Evolutionary conservation across 495 filamentous ascomycete species (phyloP), one percentile per base, ranked within the genome.

Genomic region (Neurospora cerealis): DNA sequence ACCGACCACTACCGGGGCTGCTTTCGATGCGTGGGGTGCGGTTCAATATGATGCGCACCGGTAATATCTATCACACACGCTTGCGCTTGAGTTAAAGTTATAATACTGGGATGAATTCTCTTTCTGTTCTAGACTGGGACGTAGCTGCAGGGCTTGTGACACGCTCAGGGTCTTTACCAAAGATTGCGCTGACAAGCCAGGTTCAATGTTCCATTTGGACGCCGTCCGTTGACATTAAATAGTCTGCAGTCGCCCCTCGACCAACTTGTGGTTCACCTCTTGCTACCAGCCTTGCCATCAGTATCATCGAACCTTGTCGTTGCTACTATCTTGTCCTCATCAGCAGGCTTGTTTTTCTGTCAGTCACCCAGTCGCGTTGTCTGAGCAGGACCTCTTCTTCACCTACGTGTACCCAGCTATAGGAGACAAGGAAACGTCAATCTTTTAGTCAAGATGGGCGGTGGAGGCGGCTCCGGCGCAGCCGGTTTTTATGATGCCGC

Each of bases 401-500:
- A 60, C 48, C 48, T 7, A 32, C 21, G 5, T 3, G 2, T 32
- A 60, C 5, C 13, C 48, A 17, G 54, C 28, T 19, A 66, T 34
- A 66, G 0, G 28, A 34, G 28, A 66, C 54, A 62, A 62, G 21
- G 0, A 4, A 32, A 19, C 13, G 5, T 17, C 54, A 9, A 62
- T 10, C 48, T 62, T 36, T 8, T 0, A 66, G 28, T 34, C 54
- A 70, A 38, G 70, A 82, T 82, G 83, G 81, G 78, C 76, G 83
- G 74, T 6, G 83, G 78, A 75, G 82, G 73, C 71, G 79, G 79
- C 70, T 71, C 76, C 19, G 80, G 80, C 54, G 81, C 80, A 71
- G 83, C 70, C 48, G 81, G 75, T 77, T 80, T 86, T 75, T 88
- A 92, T 78, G 86, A 88, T 85, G 90, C 88, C 40, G 91, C 91